Evolutionary conservation across 306 rosid genomes (phyloP).

Genomic region (Inga oerstediana): DNA sequence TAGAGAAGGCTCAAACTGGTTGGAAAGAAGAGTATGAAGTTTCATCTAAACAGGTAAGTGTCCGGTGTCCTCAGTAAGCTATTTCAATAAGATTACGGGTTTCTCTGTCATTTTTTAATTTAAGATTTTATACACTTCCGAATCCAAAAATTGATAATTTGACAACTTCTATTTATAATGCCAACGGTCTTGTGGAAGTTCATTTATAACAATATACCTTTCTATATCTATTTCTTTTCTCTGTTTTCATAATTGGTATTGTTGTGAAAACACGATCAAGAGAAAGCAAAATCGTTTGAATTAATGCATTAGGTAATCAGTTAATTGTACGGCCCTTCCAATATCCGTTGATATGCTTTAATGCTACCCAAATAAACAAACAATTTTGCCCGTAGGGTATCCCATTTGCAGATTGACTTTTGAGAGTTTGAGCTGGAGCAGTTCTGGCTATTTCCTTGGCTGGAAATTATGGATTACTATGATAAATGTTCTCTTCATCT

Average conservation of each 20-base stretch:
- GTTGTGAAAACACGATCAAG: neutral
- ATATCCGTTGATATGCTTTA: too few relatives aligned
- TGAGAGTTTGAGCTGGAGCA: too few relatives aligned
- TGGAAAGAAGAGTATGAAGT: slow-evolving; percentile 93
- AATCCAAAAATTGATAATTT: neutral
- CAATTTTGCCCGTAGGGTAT: too few relatives aligned
- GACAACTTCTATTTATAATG: neutral
- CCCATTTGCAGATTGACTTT: too few relatives aligned
- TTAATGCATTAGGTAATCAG: neutral
- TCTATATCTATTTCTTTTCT: too few relatives aligned
- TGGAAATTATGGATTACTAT: too few relatives aligned
- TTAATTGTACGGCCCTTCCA: neutral
- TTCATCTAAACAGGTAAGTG: slow-evolving; percentile 92
- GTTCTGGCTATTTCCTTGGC: too few relatives aligned
- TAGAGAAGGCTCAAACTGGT: slow-evolving; percentile 83
- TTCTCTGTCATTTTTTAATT: neutral
- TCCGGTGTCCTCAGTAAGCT: slow-evolving; percentile 28
- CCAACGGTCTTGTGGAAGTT: slow-evolving; percentile 7
- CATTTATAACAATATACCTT: neutral
- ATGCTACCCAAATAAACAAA: too few relatives aligned
- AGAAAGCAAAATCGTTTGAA: neutral
- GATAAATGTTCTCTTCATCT: too few relatives aligned
- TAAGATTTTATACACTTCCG: neutral
- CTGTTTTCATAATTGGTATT: neutral
- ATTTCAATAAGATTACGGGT: neutral